Evolutionary conservation across 805 yeast genomes (phyloP).

Genomic region (Candida berthetii): DNA sequence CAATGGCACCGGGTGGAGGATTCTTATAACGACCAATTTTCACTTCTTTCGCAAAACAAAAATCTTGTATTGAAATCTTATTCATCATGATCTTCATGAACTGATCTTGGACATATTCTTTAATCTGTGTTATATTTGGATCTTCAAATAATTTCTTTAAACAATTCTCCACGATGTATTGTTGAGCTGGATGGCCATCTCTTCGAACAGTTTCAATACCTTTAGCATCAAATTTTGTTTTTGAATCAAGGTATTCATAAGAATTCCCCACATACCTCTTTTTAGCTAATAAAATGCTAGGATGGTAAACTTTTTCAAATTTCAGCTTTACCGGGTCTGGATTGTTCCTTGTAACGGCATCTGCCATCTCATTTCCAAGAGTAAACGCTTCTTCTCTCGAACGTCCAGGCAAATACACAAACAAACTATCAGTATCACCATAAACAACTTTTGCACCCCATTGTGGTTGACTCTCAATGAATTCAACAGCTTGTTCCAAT

Average conservation of each 20-base stretch:
- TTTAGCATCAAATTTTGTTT: constrained; percentile 84
- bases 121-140: constrained; percentile 63
- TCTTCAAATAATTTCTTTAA: constrained; percentile 68
- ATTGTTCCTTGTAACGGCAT: constrained; percentile 50
- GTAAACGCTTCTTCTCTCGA: constrained; percentile 70
- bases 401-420: constrained; percentile 85
- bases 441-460: constrained; percentile 94
- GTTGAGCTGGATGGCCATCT: constrained; percentile 93
- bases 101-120: constrained; percentile 55
- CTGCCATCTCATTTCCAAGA: constrained; percentile 68
- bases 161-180: constrained; percentile 67
- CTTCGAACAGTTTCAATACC: constrained; percentile 94
- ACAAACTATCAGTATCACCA: constrained; percentile 94
- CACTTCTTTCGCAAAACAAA: constrained; percentile 89
- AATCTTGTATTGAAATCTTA: constrained; percentile 67
- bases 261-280: constrained; percentile 89
- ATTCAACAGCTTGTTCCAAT: constrained; percentile 58
- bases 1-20: constrained; percentile 88
- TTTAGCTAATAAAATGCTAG: constrained; percentile 75
- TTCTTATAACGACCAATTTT: constrained; percentile 77
- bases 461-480: constrained; percentile 49
- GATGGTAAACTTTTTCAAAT: constrained; percentile 90
- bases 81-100: constrained; percentile 63
- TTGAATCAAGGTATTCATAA: constrained; percentile 45
- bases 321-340: constrained; percentile 82